Percentiles rank a stretch among this genome's conserved stretches.
Conservation (phyloP, 2,329 filamentous ascomycete genomes). For the Didymella lethalis region DNA sequence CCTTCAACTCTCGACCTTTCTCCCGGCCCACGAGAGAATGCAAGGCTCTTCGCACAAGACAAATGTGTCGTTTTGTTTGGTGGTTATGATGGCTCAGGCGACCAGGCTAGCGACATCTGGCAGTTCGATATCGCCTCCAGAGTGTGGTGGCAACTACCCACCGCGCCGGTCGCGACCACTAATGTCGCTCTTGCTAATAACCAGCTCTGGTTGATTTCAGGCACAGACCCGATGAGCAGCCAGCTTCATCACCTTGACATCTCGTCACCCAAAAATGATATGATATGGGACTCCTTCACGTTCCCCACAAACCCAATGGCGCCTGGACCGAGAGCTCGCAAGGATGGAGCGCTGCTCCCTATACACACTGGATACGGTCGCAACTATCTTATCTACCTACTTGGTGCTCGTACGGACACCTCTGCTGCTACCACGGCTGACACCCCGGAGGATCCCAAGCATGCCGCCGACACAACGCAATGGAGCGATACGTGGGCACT, state of each 20-base stretch:
- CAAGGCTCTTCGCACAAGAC: slow-evolving; percentile 34
- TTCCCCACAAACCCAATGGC: slow-evolving; percentile 55
- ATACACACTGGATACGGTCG: slow-evolving; percentile 56
- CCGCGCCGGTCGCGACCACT: slow-evolving; percentile 39
- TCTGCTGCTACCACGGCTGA: neutral
- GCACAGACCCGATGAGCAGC: slow-evolving; percentile 42
- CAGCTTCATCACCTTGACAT: slow-evolving; percentile 40
- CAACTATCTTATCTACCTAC: slow-evolving; percentile 55
- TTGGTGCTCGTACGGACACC: slow-evolving; percentile 43
- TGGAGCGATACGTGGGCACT: slow-evolving; percentile 56
- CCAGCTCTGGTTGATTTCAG: slow-evolving; percentile 52
- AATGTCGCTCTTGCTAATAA: slow-evolving; percentile 50
- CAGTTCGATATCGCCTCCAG: slow-evolving; percentile 33
- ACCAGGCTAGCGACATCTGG: slow-evolving; percentile 39
- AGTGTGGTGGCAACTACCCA: slow-evolving; percentile 38
- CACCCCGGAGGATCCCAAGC: slow-evolving; percentile 18
- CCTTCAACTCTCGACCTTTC: slow-evolving; percentile 25
- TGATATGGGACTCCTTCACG: slow-evolving; percentile 51
- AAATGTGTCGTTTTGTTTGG: slow-evolving; percentile 38
- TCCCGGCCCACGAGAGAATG: slow-evolving; percentile 33
- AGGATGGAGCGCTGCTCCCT: slow-evolving; percentile 51
- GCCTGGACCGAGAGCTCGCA: slow-evolving; percentile 52
- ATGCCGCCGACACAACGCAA: slow-evolving; percentile 31
- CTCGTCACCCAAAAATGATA: slow-evolving; percentile 28
- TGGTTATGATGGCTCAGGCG: slow-evolving; percentile 35